Percentiles rank a stretch among this genome's conserved stretches.
Evolutionary conservation across 1,284 basidiomycete genomes (phyloP).

Genomic region (Cryptococcus sp.): DNA sequence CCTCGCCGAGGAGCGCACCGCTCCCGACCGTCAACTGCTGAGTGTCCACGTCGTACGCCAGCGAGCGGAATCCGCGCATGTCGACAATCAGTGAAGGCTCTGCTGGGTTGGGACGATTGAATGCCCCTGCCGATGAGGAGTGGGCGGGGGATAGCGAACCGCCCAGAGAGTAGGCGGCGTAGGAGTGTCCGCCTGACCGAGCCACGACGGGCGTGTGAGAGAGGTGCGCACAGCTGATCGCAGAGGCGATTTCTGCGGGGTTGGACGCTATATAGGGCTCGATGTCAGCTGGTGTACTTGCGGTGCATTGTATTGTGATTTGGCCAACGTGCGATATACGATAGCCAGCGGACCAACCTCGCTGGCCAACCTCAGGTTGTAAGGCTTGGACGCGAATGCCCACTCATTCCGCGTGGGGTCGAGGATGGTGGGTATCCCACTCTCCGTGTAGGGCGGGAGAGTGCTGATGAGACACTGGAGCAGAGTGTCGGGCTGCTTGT

Average conservation of each 20-base stretch:
- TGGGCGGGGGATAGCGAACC: conserved; percentile 3
- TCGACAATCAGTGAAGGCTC: conserved; percentile 13
- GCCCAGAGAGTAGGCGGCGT: conserved; percentile 21
- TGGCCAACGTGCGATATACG: conserved; percentile 10
- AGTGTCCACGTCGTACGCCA: conserved; percentile 8
- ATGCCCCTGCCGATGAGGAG: neutral
- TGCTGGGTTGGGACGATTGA: too few relatives aligned
- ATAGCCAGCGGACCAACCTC: conserved; percentile 8
- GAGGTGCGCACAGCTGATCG: conserved; percentile 8
- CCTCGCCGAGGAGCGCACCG: conserved; percentile 17
- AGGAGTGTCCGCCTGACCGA: conserved; percentile 19
- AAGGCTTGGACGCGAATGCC: conserved; percentile 4
- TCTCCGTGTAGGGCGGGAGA: neutral
- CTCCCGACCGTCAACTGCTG: conserved; percentile 13
- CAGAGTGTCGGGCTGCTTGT: neutral
- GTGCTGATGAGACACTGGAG: neutral
- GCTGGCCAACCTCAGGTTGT: conserved; percentile 10
- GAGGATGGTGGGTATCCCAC: too few relatives aligned
- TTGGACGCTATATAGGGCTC: neutral
- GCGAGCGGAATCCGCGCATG: conserved; percentile 6
- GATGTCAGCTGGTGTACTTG: too few relatives aligned
- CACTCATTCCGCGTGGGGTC: neutral
- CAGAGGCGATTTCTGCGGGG: conserved; percentile 3
- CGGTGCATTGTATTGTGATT: too few relatives aligned
- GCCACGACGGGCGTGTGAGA: conserved; percentile 10